Evolutionary conservation across 495 filamentous ascomycete genomes (phyloP).

Genomic region (Hypoxylon trugodes): DNA sequence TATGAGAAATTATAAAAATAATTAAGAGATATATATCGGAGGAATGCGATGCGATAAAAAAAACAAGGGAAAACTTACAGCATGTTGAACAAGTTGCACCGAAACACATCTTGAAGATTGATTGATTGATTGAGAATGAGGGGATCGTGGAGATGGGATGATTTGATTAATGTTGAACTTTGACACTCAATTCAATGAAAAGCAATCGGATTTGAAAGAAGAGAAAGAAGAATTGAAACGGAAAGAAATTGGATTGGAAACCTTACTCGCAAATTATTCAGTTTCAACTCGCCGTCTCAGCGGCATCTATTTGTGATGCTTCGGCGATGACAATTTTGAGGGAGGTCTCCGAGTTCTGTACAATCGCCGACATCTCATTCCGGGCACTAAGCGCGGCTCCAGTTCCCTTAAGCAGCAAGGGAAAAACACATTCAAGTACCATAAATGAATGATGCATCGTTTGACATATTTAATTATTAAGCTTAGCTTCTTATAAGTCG

Average conservation of each 20-base stretch:
- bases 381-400: neutral
- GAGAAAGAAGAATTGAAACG: conserved; percentile 7
- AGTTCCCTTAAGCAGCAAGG: neutral
- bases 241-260: neutral
- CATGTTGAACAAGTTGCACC: conserved; percentile 50
- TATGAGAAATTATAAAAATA: too few species aligned
- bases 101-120: conserved; percentile 51
- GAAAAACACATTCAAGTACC: neutral
- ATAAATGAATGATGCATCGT: neutral
- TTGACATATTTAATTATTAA: neutral
- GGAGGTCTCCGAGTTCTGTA: conserved; percentile 19
- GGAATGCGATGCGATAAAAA: neutral
- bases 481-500: neutral
- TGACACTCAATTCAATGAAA: conserved; percentile 5
- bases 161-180: conserved; percentile 4
- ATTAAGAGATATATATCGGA: too few species aligned
- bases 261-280: neutral
- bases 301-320: conserved; percentile 17
- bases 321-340: conserved; percentile 33
- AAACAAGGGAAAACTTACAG: conserved; percentile 39
- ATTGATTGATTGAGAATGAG: conserved; percentile 5
- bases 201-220: conserved; percentile 2
- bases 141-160: conserved; percentile 3
- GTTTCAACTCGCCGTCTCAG: conserved; percentile 1
- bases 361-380: conserved; percentile 26